phyloP scores from a whole-genome alignment of 768 basidiomycete genomes.

The Phanerochaete carnosa region DNA sequence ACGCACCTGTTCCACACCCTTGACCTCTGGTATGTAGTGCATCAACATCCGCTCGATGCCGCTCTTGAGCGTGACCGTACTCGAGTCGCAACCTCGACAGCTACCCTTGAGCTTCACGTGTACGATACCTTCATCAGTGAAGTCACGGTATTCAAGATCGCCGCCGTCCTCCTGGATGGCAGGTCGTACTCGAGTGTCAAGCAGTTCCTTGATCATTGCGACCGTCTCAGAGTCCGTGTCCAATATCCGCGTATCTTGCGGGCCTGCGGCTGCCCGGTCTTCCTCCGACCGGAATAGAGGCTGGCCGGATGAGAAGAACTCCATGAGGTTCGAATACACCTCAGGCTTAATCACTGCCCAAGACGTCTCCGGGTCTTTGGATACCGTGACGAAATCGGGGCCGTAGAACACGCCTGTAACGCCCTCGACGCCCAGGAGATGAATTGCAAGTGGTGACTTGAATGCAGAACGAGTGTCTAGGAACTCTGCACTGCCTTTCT shows the following conservation, averaged over 20 bases:
- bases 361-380: slow-evolving; percentile 78
- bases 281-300: slow-evolving; percentile 82
- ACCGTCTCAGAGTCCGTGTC: slow-evolving; percentile 96
- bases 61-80: slow-evolving; percentile 91
- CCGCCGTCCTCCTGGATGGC: slow-evolving; percentile 99
- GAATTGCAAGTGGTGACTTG: slow-evolving; percentile 89
- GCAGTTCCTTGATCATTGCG: slow-evolving; percentile 97
- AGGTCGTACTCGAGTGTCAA: slow-evolving; percentile 93
- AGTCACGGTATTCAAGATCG: slow-evolving; percentile 94
- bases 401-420: slow-evolving; percentile 90
- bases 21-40: slow-evolving; percentile 98
- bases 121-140: slow-evolving; percentile 81
- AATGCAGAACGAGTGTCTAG: slow-evolving; percentile 85
- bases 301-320: slow-evolving; percentile 84
- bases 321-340: slow-evolving; percentile 95
- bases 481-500: slow-evolving; percentile 87
- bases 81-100: slow-evolving; percentile 92
- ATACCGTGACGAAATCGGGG: slow-evolving; percentile 96
- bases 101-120: slow-evolving; percentile 93
- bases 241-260: slow-evolving; percentile 89
- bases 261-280: slow-evolving; percentile 77
- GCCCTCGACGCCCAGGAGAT: slow-evolving; percentile 93
- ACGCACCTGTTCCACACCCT: slow-evolving; percentile 82
- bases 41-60: slow-evolving; percentile 99
- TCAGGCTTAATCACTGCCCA: slow-evolving; percentile 97